Percentiles rank a stretch among this genome's conserved stretches.
Conservation (phyloP, 768 basidiomycete species). For the Hericium erinaceus region DNA sequence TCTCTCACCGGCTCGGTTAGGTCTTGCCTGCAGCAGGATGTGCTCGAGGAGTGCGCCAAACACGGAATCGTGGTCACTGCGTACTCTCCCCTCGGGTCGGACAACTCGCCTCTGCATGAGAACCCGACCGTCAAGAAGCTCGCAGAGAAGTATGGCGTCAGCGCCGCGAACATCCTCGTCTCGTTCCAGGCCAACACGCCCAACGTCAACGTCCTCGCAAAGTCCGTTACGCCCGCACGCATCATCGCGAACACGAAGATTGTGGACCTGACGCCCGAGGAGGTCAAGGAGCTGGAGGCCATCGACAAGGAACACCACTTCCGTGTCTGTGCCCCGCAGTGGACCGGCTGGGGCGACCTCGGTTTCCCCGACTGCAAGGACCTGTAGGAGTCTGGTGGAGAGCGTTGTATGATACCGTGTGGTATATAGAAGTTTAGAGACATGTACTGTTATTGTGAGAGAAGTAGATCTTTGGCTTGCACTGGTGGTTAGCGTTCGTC, state of each 20-base stretch:
- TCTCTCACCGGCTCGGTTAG: conserved; percentile 19
- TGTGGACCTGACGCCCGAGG: conserved; percentile 52
- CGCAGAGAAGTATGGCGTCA: conserved; percentile 49
- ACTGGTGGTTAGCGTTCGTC: too few species aligned
- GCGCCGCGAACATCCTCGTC: conserved; percentile 58
- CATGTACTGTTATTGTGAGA: too few species aligned
- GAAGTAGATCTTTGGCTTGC: too few species aligned
- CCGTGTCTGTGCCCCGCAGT: conserved; percentile 55
- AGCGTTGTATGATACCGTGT: too few species aligned
- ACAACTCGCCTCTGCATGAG: conserved; percentile 54
- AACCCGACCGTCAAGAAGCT: conserved; percentile 53
- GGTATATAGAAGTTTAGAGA: too few species aligned
- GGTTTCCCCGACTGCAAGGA: conserved; percentile 41
- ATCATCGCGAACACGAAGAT: conserved; percentile 38
- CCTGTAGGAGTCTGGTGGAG: too few species aligned
- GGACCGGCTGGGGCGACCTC: conserved; percentile 54
- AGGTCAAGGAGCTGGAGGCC: conserved; percentile 44
- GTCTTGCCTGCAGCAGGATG: conserved; percentile 57
- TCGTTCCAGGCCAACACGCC: conserved; percentile 66
- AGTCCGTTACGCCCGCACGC: conserved; percentile 27
- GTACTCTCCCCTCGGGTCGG: conserved; percentile 73
- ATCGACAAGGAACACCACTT: conserved; percentile 56
- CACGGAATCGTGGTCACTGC: conserved; percentile 68
- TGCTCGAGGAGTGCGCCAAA: conserved; percentile 48
- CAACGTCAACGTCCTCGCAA: conserved; percentile 30